Evolutionary conservation across 805 yeast genomes (phyloP), one percentile per base, ranked within the genome.

Genomic region (Yueomyces sinensis): DNA sequence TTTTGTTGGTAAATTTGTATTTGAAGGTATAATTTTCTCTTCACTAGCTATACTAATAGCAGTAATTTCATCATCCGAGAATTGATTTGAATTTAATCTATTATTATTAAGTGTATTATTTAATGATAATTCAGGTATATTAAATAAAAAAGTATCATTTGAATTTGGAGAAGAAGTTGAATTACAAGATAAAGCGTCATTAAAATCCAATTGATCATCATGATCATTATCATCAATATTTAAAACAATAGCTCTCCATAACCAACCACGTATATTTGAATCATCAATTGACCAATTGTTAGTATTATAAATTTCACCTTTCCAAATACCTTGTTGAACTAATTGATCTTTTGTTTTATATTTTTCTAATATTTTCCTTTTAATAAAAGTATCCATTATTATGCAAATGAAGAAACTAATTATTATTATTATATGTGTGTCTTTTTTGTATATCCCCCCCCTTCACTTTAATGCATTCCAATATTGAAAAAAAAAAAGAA

Each of bases 281-380:
- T 25, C 27, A n/a, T 36, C 18, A 20, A 7, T 11, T 7, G 7
- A 7, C 7, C 24, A 7, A 20, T 20, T 20, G 11, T 32, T 34
- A 19, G 32, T 36, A 25, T 27, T 36, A 34, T 54, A 54, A 11
- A 54, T 30, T 24, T 47, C 52, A 7, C 52, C 52, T 5, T 45
- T 38, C 59, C 59, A 54, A 3, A 54, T 41, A 7, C 59, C 59
- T 22, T 46, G 40, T 33, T 40, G 45, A 11, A 47, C 38, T 37
- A 54, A 37, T 28, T 47, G 49, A 7, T 52, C 54, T 17, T 54
- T 39, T 5, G 45, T 42, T 18, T 39, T 44, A 33, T 48, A 54
- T 32, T 40, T 43, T 4, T 44, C 42, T 4, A 51, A 39, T 13
- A 47, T 40, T 18, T 31, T 25, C 31, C 42, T 39, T 30, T 35